Conservation (phyloP, 768 basidiomycete species). For the Suillus subalutaceus region DNA sequence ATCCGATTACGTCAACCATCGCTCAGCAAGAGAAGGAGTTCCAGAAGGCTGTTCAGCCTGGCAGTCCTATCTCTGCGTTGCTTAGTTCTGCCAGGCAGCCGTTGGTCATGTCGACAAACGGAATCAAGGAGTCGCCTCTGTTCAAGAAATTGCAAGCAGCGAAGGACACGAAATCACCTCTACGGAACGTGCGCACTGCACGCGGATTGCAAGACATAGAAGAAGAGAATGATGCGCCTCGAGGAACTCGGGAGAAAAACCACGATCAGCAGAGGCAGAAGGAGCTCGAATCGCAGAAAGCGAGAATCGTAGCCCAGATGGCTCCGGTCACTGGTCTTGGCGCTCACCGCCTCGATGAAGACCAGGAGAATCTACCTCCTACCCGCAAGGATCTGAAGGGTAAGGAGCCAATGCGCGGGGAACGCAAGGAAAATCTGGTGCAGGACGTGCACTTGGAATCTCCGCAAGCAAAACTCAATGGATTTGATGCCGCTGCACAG, state of each 20-base stretch:
- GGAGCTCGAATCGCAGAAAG: constrained; percentile 89
- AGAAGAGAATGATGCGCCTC: constrained; percentile 43
- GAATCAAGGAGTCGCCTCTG: constrained; percentile 37
- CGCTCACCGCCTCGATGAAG: constrained; percentile 35
- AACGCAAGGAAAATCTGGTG: constrained; percentile 21
- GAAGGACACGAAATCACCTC: constrained; percentile 53
- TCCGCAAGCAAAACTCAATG: constrained; percentile 42
- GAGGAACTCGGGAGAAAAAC: constrained; percentile 40
- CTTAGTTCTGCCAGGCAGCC: constrained; percentile 90
- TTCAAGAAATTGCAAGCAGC: constrained; percentile 62
- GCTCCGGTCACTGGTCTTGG: constrained; percentile 48
- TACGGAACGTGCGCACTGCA: constrained; percentile 44
- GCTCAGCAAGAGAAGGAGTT: constrained; percentile 95
- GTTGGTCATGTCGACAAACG: constrained; percentile 64
- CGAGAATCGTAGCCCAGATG: constrained; percentile 94
- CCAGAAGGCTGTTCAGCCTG: constrained; percentile 93
- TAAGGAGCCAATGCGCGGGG: constrained; percentile 32
- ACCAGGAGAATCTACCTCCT: constrained; percentile 38
- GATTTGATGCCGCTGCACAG: constrained; percentile 68
- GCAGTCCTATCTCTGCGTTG: constrained; percentile 90
- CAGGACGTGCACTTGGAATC: constrained; percentile 27
- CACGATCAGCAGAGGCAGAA: constrained; percentile 54
- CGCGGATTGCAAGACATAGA: constrained; percentile 50
- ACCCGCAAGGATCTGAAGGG: constrained; percentile 33
- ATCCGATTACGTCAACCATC: constrained; percentile 60